These are phyloP conservation scores for Sporodiniella umbellata DNA, from an alignment of 371 early-diverging fungal genomes.

Conservation along the genomic window DNA sequence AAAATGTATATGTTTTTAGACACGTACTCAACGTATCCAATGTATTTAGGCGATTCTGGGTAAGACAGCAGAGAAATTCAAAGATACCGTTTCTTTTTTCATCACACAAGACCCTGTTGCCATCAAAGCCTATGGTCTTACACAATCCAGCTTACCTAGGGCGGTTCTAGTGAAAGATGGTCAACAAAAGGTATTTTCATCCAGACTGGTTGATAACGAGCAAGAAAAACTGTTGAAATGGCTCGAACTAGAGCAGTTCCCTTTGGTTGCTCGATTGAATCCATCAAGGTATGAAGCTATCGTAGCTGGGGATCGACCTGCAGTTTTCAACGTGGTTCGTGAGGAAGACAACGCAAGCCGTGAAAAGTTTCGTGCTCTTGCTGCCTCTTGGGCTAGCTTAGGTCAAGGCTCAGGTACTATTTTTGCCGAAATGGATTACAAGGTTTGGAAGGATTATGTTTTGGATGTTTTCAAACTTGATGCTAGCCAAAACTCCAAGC, in stretches of 20 bases:
- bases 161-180: slow-evolving; percentile 39
- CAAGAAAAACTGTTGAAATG: slow-evolving; percentile 22
- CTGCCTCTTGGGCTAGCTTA: slow-evolving; percentile 9
- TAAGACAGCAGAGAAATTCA: slow-evolving; percentile 21
- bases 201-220: slow-evolving; percentile 24
- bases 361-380: slow-evolving; percentile 21
- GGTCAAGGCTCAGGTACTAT: slow-evolving; percentile 5
- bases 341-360: slow-evolving; percentile 10
- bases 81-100: slow-evolving; percentile 29
- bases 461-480: slow-evolving; percentile 7
- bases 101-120: slow-evolving; percentile 23
- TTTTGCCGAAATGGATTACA: slow-evolving; percentile 20
- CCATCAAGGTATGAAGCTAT: slow-evolving; percentile 32
- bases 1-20: not conserved
- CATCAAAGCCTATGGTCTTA: slow-evolving; percentile 19
- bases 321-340: slow-evolving; percentile 27
- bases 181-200: slow-evolving; percentile 18
- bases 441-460: slow-evolving; percentile 21
- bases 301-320: slow-evolving; percentile 24
- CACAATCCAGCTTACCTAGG: slow-evolving; percentile 23
- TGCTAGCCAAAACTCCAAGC: slow-evolving; percentile 1
- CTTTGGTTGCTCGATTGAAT: slow-evolving; percentile 29
- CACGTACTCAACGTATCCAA: not conserved
- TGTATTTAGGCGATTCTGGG: slow-evolving; percentile 22
- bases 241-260: slow-evolving; percentile 40